phyloP scores from a whole-genome alignment of 2,329 filamentous ascomycete species.

The Claviceps fusiformis region DNA sequence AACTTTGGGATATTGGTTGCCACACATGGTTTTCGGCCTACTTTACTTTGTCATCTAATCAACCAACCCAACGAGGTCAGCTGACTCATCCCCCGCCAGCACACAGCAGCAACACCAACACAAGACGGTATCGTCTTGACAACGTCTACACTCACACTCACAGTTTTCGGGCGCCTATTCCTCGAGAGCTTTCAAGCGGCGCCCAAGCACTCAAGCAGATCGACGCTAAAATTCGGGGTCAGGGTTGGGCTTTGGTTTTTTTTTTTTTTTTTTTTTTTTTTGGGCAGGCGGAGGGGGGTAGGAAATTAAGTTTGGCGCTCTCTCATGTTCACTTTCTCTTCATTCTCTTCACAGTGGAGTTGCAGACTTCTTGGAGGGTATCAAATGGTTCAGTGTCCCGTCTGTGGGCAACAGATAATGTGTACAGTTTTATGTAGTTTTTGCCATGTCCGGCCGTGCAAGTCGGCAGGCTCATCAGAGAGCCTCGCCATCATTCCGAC shows the following conservation, averaged over 20 bases:
- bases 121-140: too few species aligned
- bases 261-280: too few species aligned
- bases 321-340: neutral
- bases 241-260: too few species aligned
- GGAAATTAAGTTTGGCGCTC: neutral
- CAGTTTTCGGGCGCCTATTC: neutral
- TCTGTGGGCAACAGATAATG: neutral
- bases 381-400: neutral
- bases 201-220: too few species aligned
- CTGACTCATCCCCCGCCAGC: neutral
- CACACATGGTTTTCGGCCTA: neutral
- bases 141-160: neutral
- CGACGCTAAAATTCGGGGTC: too few species aligned
- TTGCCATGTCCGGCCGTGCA: neutral
- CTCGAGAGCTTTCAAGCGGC: neutral
- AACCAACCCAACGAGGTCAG: neutral
- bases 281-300: too few species aligned
- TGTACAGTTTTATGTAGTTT: neutral
- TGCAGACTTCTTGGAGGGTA: neutral
- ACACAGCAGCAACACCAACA: neutral
- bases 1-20: neutral
- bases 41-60: neutral
- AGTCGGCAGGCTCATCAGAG: constrained; percentile 20
- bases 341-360: neutral
- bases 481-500: constrained; percentile 59